These are phyloP conservation scores for Parathielavia hyrcaniae DNA, from an alignment of 495 filamentous ascomycete genomes.

Conservation along the genomic window DNA sequence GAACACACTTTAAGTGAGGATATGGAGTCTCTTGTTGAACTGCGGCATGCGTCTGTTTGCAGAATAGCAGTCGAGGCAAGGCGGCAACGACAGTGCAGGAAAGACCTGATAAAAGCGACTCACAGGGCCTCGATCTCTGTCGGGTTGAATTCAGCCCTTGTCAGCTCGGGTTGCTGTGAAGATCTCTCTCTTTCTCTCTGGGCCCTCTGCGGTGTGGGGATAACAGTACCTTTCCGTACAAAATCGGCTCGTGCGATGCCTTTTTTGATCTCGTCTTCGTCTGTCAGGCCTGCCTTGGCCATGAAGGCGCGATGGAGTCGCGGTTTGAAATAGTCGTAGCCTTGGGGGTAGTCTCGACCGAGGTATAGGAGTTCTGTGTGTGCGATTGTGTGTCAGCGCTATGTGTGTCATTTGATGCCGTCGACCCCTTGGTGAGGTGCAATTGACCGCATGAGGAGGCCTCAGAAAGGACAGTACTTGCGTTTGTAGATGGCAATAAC, in stretches of 20 bases:
- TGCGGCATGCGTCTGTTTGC: too few relatives aligned
- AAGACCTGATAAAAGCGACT: constrained; percentile 38
- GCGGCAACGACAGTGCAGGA: not conserved
- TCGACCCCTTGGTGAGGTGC: too few relatives aligned
- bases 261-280: constrained; percentile 67
- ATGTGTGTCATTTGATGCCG: too few relatives aligned
- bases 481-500: constrained; percentile 93
- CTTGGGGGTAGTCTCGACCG: constrained; percentile 80
- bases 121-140: constrained; percentile 87
- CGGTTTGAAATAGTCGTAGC: constrained; percentile 74
- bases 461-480: constrained; percentile 29
- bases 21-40: too few relatives aligned
- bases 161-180: not conserved
- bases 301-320: constrained; percentile 81
- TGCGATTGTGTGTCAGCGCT: not conserved
- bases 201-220: not conserved
- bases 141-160: not conserved
- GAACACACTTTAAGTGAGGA: too few relatives aligned
- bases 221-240: constrained; percentile 74
- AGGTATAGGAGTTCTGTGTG: constrained; percentile 70
- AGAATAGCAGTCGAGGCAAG: too few relatives aligned
- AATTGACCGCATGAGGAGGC: too few relatives aligned
- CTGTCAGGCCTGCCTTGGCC: constrained; percentile 59
- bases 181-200: too few relatives aligned
- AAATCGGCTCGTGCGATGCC: constrained; percentile 76